phyloP scores from a whole-genome alignment of 768 basidiomycete genomes.

The Royoungia palumana region DNA sequence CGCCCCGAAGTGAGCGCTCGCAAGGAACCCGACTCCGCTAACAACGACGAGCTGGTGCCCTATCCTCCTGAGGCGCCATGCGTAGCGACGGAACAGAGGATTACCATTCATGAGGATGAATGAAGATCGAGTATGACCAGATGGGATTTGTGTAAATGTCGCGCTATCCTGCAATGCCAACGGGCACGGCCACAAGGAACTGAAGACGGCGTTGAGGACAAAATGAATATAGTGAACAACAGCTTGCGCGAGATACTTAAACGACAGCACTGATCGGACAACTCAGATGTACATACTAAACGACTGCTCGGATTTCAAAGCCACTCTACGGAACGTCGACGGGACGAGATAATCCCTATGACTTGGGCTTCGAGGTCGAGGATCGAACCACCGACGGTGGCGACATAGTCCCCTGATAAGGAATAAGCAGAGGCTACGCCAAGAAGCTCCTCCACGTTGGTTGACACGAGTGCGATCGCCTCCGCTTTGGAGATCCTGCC shows the following conservation, averaged over 20 bases:
- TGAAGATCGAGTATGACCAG: too few species aligned
- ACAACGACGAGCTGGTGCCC: constrained; percentile 1
- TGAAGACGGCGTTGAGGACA: too few species aligned
- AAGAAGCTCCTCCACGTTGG: constrained; percentile 44
- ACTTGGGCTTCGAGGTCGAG: constrained; percentile 47
- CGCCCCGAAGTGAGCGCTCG: neutral
- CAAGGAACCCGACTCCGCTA: constrained; percentile 2
- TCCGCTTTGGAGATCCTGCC: constrained; percentile 35
- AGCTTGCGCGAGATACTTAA: too few species aligned
- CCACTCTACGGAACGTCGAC: constrained; percentile 49
- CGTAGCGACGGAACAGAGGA: constrained; percentile 36
- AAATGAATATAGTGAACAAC: too few species aligned
- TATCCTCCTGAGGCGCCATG: constrained; percentile 7
- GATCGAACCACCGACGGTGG: constrained; percentile 49
- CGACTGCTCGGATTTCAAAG: constrained; percentile 21
- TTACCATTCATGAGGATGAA: constrained; percentile 53
- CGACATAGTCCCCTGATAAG: constrained; percentile 50
- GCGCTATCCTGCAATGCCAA: too few species aligned
- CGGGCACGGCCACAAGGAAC: too few species aligned
- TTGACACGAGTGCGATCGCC: constrained; percentile 37
- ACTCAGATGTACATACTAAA: too few species aligned
- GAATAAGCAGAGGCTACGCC: constrained; percentile 20
- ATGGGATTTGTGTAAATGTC: too few species aligned
- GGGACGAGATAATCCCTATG: constrained; percentile 51
- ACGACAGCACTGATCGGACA: too few species aligned